Conservation (phyloP, 169 alveolate genomes). For the Sarcocystis neurona region DNA sequence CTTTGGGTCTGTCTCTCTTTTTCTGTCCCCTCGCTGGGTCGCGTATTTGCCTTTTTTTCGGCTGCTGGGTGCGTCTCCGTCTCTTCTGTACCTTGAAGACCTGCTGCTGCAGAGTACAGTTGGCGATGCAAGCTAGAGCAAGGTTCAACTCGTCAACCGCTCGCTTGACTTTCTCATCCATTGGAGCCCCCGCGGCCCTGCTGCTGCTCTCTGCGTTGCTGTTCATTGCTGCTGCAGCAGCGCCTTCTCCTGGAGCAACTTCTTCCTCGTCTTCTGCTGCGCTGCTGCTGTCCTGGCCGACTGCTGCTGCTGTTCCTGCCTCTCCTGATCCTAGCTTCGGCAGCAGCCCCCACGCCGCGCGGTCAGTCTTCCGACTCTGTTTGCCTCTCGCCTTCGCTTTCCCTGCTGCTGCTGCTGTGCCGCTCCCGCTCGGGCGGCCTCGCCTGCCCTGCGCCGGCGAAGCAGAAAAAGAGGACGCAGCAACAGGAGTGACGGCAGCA, state of each 20-base stretch:
- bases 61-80: not conserved
- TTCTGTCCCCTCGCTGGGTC: slow-evolving; percentile 23
- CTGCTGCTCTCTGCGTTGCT: no score
- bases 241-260: not conserved
- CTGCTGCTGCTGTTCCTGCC: not conserved
- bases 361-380: slow-evolving; percentile 8
- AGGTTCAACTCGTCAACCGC: slow-evolving; percentile 72
- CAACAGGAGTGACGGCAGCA: not conserved
- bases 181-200: no score
- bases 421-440: not conserved
- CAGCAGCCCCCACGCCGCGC: slow-evolving; percentile 15
- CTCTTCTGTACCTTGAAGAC: slow-evolving; percentile 63
- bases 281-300: not conserved
- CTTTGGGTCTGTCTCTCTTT: no score
- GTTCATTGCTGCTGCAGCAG: not conserved
- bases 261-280: slow-evolving; percentile 41
- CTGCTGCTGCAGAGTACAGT: slow-evolving; percentile 64
- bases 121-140: slow-evolving; percentile 69
- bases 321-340: not conserved
- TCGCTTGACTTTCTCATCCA: slow-evolving; percentile 12
- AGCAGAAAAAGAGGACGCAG: not conserved
- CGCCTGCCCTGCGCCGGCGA: no score
- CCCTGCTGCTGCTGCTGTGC: slow-evolving; percentile 47
- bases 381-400: slow-evolving; percentile 26
- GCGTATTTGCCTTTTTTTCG: not conserved